Evolutionary conservation across 805 yeast species (phyloP).

Genomic region (Cyberlindnera amylophila): DNA sequence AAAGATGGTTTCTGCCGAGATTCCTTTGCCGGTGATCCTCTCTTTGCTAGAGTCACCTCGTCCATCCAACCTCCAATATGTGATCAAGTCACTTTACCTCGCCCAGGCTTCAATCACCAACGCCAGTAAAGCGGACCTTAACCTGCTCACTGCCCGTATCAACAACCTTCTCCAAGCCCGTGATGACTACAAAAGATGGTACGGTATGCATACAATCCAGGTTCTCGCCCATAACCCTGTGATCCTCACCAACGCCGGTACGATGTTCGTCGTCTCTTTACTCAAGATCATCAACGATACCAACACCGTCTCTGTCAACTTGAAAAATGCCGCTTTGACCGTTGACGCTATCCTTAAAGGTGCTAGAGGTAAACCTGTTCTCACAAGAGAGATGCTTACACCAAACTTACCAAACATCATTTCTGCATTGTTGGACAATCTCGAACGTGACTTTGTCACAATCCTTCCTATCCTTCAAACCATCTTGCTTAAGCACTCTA

Average conservation of each 20-base stretch:
- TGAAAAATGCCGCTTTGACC: constrained; percentile 31
- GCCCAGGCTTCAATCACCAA: constrained; percentile 31
- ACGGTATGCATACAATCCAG: constrained; percentile 33
- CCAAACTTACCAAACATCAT: constrained; percentile 70
- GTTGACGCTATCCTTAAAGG: constrained; percentile 32
- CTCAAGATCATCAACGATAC: constrained; percentile 32
- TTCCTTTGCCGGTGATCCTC: constrained; percentile 24
- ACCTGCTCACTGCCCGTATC: constrained; percentile 42
- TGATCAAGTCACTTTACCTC: constrained; percentile 22
- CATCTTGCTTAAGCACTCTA: constrained; percentile 56
- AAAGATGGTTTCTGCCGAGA: constrained; percentile 20
- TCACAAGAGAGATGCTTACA: constrained; percentile 78
- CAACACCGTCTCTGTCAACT: constrained; percentile 29
- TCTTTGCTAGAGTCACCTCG: constrained; percentile 20
- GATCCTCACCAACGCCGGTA: constrained; percentile 34
- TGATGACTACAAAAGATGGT: constrained; percentile 32
- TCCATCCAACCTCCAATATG: constrained; percentile 19
- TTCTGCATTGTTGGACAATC: constrained; percentile 45
- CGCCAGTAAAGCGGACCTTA: constrained; percentile 47
- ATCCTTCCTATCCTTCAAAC: constrained; percentile 39
- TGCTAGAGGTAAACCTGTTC: constrained; percentile 75
- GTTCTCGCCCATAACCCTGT: constrained; percentile 24
- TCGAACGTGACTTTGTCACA: constrained; percentile 31
- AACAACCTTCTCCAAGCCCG: constrained; percentile 32
- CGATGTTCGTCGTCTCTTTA: constrained; percentile 33